A percentile compares a stretch with the other conserved stretches of the same genome.
phyloP scores from a whole-genome alignment of 345 rosid genomes.

The Moringa oleifera region DNA sequence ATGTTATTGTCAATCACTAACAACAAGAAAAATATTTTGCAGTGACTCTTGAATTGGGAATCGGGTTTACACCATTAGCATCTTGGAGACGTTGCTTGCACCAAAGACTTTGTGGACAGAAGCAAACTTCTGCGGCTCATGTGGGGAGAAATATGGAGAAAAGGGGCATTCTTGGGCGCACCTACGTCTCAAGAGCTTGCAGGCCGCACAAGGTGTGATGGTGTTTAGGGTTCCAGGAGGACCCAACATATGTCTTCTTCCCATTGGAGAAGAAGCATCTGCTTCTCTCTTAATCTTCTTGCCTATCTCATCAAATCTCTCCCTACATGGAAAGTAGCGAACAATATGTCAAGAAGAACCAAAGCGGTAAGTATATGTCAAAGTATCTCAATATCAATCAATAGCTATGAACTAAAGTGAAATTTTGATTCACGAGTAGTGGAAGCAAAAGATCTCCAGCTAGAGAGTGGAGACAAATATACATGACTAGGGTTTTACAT shows the following conservation, averaged over 20 bases:
- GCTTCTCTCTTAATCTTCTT: slow-evolving; percentile 82
- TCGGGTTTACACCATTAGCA: slow-evolving; percentile 68
- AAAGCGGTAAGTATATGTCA: too few species aligned
- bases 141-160: slow-evolving; percentile 95
- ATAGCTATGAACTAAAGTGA: too few species aligned
- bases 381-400: too few species aligned
- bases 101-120: slow-evolving; percentile 95
- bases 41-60: too few species aligned
- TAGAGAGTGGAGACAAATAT: neutral
- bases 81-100: slow-evolving; percentile 96
- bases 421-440: too few species aligned
- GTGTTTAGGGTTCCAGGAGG: slow-evolving; percentile 82
- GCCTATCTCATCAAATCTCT: slow-evolving; percentile 77
- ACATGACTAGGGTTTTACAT: neutral
- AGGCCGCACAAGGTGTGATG: slow-evolving; percentile 95
- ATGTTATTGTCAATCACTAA: too few species aligned
- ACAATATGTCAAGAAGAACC: too few species aligned
- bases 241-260: slow-evolving; percentile 78
- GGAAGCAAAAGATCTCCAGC: neutral
- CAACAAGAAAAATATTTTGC: neutral
- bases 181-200: slow-evolving; percentile 85
- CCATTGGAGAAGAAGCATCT: slow-evolving; percentile 56
- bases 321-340: slow-evolving; percentile 43
- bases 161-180: slow-evolving; percentile 98
- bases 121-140: slow-evolving; percentile 91